These are phyloP conservation scores for Lipomyces yamanashiensis DNA, from an alignment of 805 yeast genomes.

Conservation along the genomic window DNA sequence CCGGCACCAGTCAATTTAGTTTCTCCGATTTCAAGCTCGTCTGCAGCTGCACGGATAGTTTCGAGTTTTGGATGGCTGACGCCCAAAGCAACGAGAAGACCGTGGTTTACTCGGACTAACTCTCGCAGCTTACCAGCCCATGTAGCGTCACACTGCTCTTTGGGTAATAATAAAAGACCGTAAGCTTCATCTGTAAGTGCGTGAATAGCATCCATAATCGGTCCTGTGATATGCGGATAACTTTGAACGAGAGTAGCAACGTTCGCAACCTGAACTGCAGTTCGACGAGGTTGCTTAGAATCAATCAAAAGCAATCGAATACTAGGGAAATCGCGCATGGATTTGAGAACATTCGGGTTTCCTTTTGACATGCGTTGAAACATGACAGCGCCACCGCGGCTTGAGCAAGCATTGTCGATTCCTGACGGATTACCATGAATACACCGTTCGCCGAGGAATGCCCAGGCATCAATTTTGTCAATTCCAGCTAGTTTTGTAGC, in stretches of 20 bases:
- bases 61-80: slow-evolving; percentile 95
- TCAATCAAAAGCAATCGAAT: slow-evolving; percentile 77
- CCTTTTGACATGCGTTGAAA: slow-evolving; percentile 60
- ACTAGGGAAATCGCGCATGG: slow-evolving; percentile 62
- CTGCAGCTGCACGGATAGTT: slow-evolving; percentile 67
- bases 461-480: slow-evolving; percentile 73
- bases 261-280: slow-evolving; percentile 78
- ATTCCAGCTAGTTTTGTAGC: slow-evolving; percentile 40
- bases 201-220: slow-evolving; percentile 77
- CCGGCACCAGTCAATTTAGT: slow-evolving; percentile 98
- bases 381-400: slow-evolving; percentile 94
- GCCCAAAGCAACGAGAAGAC: slow-evolving; percentile 79
- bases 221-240: slow-evolving; percentile 59
- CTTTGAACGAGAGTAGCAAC: slow-evolving; percentile 63
- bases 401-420: slow-evolving; percentile 94
- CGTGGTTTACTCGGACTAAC: slow-evolving; percentile 82
- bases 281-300: slow-evolving; percentile 84
- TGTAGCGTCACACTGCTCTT: slow-evolving; percentile 40
- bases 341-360: slow-evolving; percentile 25
- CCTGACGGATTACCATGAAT: slow-evolving; percentile 97
- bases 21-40: slow-evolving; percentile 69
- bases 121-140: slow-evolving; percentile 52
- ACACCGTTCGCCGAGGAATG: slow-evolving; percentile 91
- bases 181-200: slow-evolving; percentile 74
- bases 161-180: slow-evolving; percentile 55